Evolutionary conservation across 202 grass and related monocot genomes (phyloP).

Genomic region (Panicum hallii): DNA sequence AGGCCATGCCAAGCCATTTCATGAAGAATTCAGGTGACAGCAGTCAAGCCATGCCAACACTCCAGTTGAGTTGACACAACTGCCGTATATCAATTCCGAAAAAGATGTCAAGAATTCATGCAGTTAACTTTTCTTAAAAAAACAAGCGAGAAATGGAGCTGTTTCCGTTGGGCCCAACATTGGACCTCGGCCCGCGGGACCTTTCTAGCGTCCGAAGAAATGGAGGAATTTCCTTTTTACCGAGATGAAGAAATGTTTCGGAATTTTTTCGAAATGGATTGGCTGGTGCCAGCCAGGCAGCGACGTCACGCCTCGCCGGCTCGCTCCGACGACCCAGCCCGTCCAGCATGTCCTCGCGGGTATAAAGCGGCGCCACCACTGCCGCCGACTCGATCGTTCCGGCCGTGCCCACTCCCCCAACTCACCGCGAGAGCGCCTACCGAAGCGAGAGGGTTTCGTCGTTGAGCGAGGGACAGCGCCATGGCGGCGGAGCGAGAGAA

Average conservation of each 20-base stretch:
- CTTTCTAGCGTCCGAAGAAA: too few relatives aligned
- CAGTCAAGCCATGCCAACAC: too few relatives aligned
- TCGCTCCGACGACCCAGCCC: neutral
- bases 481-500: neutral
- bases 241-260: too few relatives aligned
- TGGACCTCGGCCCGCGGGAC: too few relatives aligned
- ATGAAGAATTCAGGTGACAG: too few relatives aligned
- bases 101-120: too few relatives aligned
- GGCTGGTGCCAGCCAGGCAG: neutral
- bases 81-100: too few relatives aligned
- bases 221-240: too few relatives aligned
- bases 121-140: too few relatives aligned
- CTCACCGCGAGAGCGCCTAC: neutral
- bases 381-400: neutral
- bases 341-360: neutral
- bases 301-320: neutral
- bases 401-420: neutral
- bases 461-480: neutral
- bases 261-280: too few relatives aligned
- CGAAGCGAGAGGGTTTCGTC: neutral
- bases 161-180: too few relatives aligned
- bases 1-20: neutral
- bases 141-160: too few relatives aligned
- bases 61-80: neutral
- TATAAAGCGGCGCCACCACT: conserved; percentile 12